phyloP scores from a whole-genome alignment of 129 eudicot genomes.

The Rutidosis leptorrhynchoides region DNA sequence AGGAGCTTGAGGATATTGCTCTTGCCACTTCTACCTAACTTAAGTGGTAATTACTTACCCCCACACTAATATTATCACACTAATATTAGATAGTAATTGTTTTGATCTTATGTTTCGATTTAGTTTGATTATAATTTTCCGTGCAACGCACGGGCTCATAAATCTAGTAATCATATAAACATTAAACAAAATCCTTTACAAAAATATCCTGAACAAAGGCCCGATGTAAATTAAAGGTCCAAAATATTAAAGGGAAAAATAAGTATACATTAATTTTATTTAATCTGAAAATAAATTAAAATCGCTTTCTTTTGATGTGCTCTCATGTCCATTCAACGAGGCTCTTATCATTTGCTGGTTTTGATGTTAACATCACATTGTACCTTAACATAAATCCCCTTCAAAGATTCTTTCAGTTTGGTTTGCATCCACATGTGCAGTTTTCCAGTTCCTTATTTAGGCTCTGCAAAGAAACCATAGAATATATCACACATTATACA shows the following conservation, averaged over 20 bases:
- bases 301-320: constrained; percentile 21
- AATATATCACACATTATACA: neutral
- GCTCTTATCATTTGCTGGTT: neutral
- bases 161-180: constrained; percentile 25
- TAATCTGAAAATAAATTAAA: constrained; percentile 2
- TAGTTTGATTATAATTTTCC: too few species aligned
- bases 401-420: constrained; percentile 19
- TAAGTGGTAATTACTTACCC: too few species aligned
- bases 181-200: constrained; percentile 21
- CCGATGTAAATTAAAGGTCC: neutral
- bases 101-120: too few species aligned
- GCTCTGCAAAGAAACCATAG: constrained; percentile 31
- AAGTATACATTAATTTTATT: neutral
- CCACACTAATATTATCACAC: too few species aligned
- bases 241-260: neutral
- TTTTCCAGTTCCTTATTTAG: constrained; percentile 53
- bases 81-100: too few species aligned
- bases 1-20: too few species aligned
- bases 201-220: constrained; percentile 11
- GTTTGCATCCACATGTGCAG: constrained; percentile 77
- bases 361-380: constrained; percentile 10
- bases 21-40: too few species aligned
- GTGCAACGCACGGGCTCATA: too few species aligned
- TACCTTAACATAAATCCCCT: constrained; percentile 1
- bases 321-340: constrained; percentile 3